phyloP scores from a whole-genome alignment of 352 stramenopile species.

The Phytophthora hybrid region DNA sequence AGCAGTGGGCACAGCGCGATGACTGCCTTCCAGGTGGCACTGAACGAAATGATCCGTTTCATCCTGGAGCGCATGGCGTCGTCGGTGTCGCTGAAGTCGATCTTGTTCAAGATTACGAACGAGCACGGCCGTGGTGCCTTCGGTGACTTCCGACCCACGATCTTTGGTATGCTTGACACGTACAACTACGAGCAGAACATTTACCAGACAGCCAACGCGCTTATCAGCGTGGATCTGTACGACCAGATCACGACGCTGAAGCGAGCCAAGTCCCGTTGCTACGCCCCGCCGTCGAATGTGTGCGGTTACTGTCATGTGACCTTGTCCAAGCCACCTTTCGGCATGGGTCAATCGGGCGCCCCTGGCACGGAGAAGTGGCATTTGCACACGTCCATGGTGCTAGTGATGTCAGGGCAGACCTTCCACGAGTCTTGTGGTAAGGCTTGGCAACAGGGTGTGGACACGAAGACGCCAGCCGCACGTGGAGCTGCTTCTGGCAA shows the following conservation, averaged over 20 bases:
- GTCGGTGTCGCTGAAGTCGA: constrained; percentile 93
- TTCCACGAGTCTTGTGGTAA: constrained; percentile 91
- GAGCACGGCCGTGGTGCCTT: constrained; percentile 94
- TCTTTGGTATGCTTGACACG: constrained; percentile 95
- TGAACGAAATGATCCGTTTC: constrained; percentile 94
- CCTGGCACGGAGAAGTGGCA: constrained; percentile 84
- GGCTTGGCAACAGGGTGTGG: constrained; percentile 83
- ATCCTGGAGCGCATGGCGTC: constrained; percentile 96
- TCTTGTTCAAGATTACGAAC: constrained; percentile 96
- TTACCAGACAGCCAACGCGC: constrained; percentile 85
- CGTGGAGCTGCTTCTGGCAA: constrained; percentile 37
- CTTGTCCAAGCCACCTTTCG: constrained; percentile 85
- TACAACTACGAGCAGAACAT: constrained; percentile 93
- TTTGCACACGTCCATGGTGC: constrained; percentile 84
- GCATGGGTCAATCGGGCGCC: constrained; percentile 80
- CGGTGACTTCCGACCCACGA: constrained; percentile 94
- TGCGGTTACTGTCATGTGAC: constrained; percentile 86
- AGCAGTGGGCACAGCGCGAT: constrained; percentile 73
- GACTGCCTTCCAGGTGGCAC: constrained; percentile 88
- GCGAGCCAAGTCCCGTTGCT: constrained; percentile 74
- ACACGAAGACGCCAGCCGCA: constrained; percentile 57
- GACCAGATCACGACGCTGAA: constrained; percentile 87
- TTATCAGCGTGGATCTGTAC: constrained; percentile 87
- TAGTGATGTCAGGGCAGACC: constrained; percentile 77
- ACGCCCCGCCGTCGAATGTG: constrained; percentile 75